Base-by-base conservation (phyloP, 2,329 filamentous ascomycete species). In the Furcasterigmium furcatum region DNA sequence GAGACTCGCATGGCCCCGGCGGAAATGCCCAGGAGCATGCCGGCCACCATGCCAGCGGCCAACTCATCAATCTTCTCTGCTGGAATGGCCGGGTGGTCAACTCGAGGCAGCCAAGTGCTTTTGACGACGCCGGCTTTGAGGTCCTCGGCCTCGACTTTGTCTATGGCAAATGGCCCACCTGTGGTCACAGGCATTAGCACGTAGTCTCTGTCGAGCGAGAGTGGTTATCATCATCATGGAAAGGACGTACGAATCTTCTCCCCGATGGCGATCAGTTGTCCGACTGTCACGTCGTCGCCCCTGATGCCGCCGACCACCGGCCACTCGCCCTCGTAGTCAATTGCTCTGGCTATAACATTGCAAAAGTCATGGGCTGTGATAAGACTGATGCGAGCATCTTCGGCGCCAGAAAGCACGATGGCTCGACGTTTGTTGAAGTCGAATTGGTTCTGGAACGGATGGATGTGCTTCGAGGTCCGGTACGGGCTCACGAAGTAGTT, bases 401-500 rank as follows among this genome's bases (percentile, higher is more conserved):
- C 70, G 3, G 62, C 54, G 9, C 68, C 72, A 0, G 73, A 65
- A 1, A 73, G 47, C 2, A 70, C 46, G 3, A 78, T 62, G 1
- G 67, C 72, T 9, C 71, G 70, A 2, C 64, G 58, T 4, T 64
- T 58, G 10, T 67, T n/a, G 27, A 71, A 69, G 52, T 73, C 64
- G 25, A 73, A 56, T 1, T 62, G 47, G 0, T 51, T 64, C 14
- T 73, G 58, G 2, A 73, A 55, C 1, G 65, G 59, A 2, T 61
- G 52, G 0, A 82, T 53, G 25, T 75, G 61, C 29, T 69, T 73
- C 7, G 70, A 57, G 0, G 76, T 70, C 35, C 68, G 63, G 46
- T 74, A 56, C 0, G 79, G 78, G 42, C 63, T 71, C 1, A 73
- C 74, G 27, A 80, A 63, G 59, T 82, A 82, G 56, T 83, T 68